Conservation (phyloP, 75 land plant genomes). For the Cupressus sempervirens region DNA sequence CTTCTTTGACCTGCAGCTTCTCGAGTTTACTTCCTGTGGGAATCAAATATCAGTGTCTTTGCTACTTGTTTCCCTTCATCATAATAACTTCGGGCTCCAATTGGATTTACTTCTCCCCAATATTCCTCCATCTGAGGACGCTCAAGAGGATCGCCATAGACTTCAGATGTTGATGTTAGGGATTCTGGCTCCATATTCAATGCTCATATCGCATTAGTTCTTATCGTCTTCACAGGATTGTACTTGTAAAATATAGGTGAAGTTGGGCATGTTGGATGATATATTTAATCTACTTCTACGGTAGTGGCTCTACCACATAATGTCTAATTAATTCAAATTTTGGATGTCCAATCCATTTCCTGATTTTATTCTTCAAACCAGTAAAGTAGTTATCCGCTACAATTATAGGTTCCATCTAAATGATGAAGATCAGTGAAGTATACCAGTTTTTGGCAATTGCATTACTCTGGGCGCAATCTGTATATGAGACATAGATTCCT, state of each 20-base stretch:
- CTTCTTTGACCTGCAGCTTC: no score
- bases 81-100: constrained; percentile 50
- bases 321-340: constrained; percentile 87
- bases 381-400: constrained; percentile 84
- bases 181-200: constrained; percentile 78
- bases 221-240: constrained; percentile 88
- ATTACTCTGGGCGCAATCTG: no score
- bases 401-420: no score
- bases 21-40: constrained; percentile 40
- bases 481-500: no score
- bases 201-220: constrained; percentile 83
- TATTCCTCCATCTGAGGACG: constrained; percentile 78
- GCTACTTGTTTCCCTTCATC: constrained; percentile 54
- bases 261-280: constrained; percentile 82
- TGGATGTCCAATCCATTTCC: constrained; percentile 81
- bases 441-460: no score
- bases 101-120: constrained; percentile 91
- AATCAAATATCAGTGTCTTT: constrained; percentile 45
- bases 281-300: constrained; percentile 82
- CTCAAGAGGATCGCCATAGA: constrained; percentile 83
- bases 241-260: constrained; percentile 80
- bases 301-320: constrained; percentile 69
- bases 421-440: no score
- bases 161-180: constrained; percentile 83
- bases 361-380: constrained; percentile 72